A percentile compares a stretch with the other conserved stretches of the same genome.
phyloP scores from a whole-genome alignment of 192 early-diverging fungal genomes.

The Tieghemiomyces parasiticus region DNA sequence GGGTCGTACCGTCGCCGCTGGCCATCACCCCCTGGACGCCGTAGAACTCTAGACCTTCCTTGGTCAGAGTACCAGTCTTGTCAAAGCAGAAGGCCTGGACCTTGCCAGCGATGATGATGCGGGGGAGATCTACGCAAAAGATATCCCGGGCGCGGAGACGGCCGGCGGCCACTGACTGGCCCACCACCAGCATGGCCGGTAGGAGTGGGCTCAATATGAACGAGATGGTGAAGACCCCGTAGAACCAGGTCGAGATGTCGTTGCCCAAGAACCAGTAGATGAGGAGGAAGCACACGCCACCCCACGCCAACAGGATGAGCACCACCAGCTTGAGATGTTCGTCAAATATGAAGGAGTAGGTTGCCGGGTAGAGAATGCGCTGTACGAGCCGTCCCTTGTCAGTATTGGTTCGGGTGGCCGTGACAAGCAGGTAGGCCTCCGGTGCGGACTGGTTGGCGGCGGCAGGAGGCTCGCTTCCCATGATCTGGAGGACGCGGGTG shows the following conservation, averaged over 20 bases:
- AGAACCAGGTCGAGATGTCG: constrained; percentile 53
- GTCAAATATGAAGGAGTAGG: constrained; percentile 59
- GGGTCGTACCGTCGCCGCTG: constrained; percentile 11
- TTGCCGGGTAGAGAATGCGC: constrained; percentile 56
- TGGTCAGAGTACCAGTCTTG: constrained; percentile 66
- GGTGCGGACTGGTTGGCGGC: constrained; percentile 10
- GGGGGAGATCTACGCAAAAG: constrained; percentile 52
- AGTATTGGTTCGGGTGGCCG: constrained; percentile 45
- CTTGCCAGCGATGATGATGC: constrained; percentile 60
- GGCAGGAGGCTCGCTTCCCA: neutral
- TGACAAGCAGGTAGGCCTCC: constrained; percentile 41
- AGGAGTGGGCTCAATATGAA: constrained; percentile 51
- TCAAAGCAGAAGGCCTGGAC: constrained; percentile 66
- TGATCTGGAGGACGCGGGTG: constrained; percentile 40
- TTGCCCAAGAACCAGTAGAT: constrained; percentile 41
- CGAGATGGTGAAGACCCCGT: constrained; percentile 57
- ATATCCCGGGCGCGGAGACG: constrained; percentile 47
- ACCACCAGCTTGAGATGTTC: constrained; percentile 64
- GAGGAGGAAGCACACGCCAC: constrained; percentile 37
- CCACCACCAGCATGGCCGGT: constrained; percentile 58
- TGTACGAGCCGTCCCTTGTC: constrained; percentile 55
- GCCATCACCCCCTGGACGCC: constrained; percentile 22
- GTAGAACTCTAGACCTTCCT: constrained; percentile 51
- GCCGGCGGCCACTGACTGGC: constrained; percentile 50
- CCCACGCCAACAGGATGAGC: constrained; percentile 46